phyloP scores from a whole-genome alignment of 2,329 filamentous ascomycete species.

The Lachnellula cervina region DNA sequence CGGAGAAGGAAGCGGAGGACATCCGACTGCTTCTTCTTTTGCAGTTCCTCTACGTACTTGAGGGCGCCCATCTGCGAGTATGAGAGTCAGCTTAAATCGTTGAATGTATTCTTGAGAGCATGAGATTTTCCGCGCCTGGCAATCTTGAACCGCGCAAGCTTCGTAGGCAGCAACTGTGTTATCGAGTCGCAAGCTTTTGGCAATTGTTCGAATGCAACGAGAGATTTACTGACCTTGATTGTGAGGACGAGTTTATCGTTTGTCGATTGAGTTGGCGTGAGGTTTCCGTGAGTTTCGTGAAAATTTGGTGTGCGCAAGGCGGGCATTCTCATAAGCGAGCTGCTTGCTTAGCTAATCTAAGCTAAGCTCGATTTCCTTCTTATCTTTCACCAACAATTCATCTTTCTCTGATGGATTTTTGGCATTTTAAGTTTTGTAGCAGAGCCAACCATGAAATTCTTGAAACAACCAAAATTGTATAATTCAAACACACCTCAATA shows the following conservation, averaged over 20 bases:
- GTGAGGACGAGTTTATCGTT: neutral
- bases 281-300: neutral
- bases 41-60: constrained; percentile 99
- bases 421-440: too few relatives aligned
- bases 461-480: too few relatives aligned
- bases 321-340: neutral
- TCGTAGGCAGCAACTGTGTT: neutral
- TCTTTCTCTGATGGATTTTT: too few relatives aligned
- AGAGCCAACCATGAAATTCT: too few relatives aligned
- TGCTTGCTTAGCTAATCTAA: too few relatives aligned
- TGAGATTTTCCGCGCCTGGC: constrained; percentile 5
- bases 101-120: neutral
- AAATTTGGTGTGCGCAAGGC: neutral
- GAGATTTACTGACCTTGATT: neutral
- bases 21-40: constrained; percentile 99
- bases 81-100: neutral
- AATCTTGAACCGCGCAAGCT: neutral
- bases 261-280: neutral
- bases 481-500: too few relatives aligned
- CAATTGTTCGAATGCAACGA: neutral
- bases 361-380: too few relatives aligned
- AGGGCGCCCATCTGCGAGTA: constrained; percentile 71
- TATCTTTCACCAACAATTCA: too few relatives aligned
- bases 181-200: neutral
- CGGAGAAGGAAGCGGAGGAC: constrained; percentile 99